Evolutionary conservation across 306 rosid genomes (phyloP).

Genomic region (Lathyrus sativus): DNA sequence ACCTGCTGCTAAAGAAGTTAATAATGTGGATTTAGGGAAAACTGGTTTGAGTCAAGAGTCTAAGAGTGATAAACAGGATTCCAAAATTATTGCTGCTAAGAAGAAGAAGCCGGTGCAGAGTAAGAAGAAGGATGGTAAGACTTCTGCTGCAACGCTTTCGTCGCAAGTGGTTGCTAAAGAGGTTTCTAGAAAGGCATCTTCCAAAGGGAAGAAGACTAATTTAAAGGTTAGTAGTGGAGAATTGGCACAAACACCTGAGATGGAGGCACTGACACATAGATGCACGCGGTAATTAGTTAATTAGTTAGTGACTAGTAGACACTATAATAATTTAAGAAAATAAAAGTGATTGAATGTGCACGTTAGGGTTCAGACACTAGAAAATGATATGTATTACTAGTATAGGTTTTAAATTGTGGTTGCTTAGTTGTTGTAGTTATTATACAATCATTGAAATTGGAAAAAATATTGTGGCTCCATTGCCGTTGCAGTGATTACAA

Average conservation of each 20-base stretch:
- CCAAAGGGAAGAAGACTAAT: constrained; percentile 47
- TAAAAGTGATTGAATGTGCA: neutral
- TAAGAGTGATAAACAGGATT: constrained; percentile 33
- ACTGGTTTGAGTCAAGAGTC: constrained; percentile 29
- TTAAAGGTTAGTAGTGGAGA: constrained; percentile 52
- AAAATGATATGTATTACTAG: neutral
- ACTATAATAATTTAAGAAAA: neutral
- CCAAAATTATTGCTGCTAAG: constrained; percentile 44
- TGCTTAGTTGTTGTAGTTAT: neutral
- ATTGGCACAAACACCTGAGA: neutral
- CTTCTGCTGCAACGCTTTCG: constrained; percentile 34
- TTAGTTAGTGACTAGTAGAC: no score
- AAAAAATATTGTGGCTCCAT: neutral
- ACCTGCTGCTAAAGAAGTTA: constrained; percentile 35
- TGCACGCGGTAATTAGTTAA: no score
- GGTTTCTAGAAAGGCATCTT: constrained; percentile 44
- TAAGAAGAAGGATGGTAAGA: constrained; percentile 60
- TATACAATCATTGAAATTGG: constrained; percentile 16
- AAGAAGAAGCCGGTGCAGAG: constrained; percentile 45
- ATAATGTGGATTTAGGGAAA: constrained; percentile 3
- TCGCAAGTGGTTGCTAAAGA: constrained; percentile 34
- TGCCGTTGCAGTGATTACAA: neutral
- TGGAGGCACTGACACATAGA: neutral
- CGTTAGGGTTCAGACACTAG: neutral
- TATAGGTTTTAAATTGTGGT: constrained; percentile 2